A percentile compares a stretch with the other conserved stretches of the same genome.
Evolutionary conservation across 164 flowering plant genomes (phyloP).

Genomic region (Stephania cephalantha): DNA sequence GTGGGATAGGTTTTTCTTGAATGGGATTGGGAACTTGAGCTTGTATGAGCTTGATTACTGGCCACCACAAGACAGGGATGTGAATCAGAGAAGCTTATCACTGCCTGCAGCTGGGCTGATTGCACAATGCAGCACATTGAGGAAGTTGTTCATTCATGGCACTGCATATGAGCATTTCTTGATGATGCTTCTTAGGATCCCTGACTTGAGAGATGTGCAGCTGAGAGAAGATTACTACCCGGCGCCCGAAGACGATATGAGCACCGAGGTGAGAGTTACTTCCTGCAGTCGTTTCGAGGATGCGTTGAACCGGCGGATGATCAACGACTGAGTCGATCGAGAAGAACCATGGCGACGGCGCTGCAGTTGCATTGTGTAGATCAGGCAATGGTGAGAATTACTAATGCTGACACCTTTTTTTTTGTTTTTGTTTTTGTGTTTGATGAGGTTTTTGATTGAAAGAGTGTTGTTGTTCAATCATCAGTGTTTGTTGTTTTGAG

Average conservation of each 20-base stretch:
- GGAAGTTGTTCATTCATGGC: conserved; percentile 93
- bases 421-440: too few species aligned
- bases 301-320: conserved; percentile 44
- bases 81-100: conserved; percentile 76
- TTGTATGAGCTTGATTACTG: conserved; percentile 84
- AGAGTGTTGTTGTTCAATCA: too few species aligned
- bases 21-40: conserved; percentile 47
- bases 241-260: conserved; percentile 96
- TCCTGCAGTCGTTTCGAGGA: conserved; percentile 85
- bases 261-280: conserved; percentile 86
- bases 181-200: conserved; percentile 51
- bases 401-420: not conserved
- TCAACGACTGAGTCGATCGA: conserved; percentile 41
- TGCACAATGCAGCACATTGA: conserved; percentile 44
- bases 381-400: not conserved
- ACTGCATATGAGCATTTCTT: conserved; percentile 88
- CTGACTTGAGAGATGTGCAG: conserved; percentile 75
- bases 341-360: not conserved
- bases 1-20: conserved; percentile 86
- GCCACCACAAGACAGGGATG: conserved; percentile 95
- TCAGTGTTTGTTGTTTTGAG: not conserved
- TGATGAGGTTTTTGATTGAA: too few species aligned
- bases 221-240: conserved; percentile 91
- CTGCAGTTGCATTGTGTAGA: not conserved
- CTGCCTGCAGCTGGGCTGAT: conserved; percentile 83